Evolutionary conservation across 768 basidiomycete species (phyloP).

Genomic region (Collybia sp.): DNA sequence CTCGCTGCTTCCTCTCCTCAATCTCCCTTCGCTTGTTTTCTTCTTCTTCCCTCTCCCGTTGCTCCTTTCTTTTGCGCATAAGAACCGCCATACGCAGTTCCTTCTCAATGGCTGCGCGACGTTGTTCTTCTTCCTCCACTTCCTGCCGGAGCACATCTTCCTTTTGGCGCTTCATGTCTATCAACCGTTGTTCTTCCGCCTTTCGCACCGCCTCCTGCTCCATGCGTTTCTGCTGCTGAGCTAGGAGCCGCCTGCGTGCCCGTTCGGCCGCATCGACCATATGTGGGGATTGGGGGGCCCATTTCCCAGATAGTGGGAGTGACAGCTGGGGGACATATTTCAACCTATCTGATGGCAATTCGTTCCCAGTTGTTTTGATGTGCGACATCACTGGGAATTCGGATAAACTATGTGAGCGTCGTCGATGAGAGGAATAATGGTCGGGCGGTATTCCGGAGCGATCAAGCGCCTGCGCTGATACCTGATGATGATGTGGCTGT

Average conservation of each 20-base stretch:
- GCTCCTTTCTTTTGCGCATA: conserved; percentile 32
- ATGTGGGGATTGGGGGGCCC: conserved; percentile 21
- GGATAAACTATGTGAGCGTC: conserved; percentile 30
- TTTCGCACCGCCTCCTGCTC: conserved; percentile 37
- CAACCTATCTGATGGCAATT: background rate
- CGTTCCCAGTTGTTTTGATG: conserved; percentile 16
- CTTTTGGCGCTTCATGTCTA: conserved; percentile 33
- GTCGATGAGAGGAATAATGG: conserved; percentile 12
- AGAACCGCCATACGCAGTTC: conserved; percentile 32
- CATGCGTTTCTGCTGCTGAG: conserved; percentile 20
- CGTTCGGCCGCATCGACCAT: conserved; percentile 28
- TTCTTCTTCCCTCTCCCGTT: conserved; percentile 40
- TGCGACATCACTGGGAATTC: conserved; percentile 37
- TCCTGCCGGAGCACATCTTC: conserved; percentile 36
- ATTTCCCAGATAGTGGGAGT: conserved; percentile 30
- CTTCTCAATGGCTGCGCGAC: conserved; percentile 32
- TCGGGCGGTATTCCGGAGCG: too few relatives aligned
- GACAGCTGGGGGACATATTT: conserved; percentile 9
- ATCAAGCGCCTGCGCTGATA: background rate
- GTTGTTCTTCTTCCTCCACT: conserved; percentile 37
- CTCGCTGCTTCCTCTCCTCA: conserved; percentile 41
- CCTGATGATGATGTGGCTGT: conserved; percentile 5
- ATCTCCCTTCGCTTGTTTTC: conserved; percentile 37
- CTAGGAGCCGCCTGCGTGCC: conserved; percentile 24
- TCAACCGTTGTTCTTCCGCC: conserved; percentile 42